Percentiles rank a stretch among this genome's conserved stretches.
Conservation (phyloP, 2,329 filamentous ascomycete genomes). For the Stachybotrys echinatus region DNA sequence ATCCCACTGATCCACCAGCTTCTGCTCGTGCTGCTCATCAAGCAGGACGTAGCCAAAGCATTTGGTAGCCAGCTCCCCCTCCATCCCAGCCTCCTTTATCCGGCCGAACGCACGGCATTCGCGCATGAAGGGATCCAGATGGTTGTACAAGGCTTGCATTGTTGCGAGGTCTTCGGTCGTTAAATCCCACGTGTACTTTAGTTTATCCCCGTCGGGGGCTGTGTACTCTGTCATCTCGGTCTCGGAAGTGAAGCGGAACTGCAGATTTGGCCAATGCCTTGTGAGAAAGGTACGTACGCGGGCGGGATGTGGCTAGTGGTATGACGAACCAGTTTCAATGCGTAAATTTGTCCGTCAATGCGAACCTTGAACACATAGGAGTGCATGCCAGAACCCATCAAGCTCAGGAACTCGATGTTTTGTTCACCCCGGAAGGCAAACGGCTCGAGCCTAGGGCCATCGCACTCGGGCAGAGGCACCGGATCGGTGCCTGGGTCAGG, state of each 20-base stretch:
- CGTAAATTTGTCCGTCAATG: not conserved
- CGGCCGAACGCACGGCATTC: constrained; percentile 19
- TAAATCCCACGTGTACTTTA: not conserved
- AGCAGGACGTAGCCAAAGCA: constrained; percentile 19
- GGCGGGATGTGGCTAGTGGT: too few species aligned
- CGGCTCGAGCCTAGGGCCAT: constrained; percentile 15
- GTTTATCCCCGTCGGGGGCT: not conserved
- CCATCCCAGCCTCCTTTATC: constrained; percentile 13
- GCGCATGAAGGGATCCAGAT: constrained; percentile 12
- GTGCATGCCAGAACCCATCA: constrained; percentile 9
- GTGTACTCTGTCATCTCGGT: not conserved
- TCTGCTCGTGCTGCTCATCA: constrained; percentile 10
- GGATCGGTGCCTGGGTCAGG: constrained; percentile 10
- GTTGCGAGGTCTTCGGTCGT: not conserved
- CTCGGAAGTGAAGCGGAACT: not conserved
- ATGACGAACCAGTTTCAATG: not conserved
- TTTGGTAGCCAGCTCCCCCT: constrained; percentile 12
- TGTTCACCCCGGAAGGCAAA: constrained; percentile 15
- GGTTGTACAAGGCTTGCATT: constrained; percentile 10
- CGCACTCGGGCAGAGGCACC: constrained; percentile 12
- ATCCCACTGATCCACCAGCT: too few species aligned
- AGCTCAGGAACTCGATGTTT: constrained; percentile 14
- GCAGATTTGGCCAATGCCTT: not conserved
- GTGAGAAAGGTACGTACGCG: not conserved
- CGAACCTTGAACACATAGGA: not conserved